Evolutionary conservation across 495 filamentous ascomycete species (phyloP), one percentile per base, ranked within the genome.

Genomic region (Xanthoparmelia taractica): DNA sequence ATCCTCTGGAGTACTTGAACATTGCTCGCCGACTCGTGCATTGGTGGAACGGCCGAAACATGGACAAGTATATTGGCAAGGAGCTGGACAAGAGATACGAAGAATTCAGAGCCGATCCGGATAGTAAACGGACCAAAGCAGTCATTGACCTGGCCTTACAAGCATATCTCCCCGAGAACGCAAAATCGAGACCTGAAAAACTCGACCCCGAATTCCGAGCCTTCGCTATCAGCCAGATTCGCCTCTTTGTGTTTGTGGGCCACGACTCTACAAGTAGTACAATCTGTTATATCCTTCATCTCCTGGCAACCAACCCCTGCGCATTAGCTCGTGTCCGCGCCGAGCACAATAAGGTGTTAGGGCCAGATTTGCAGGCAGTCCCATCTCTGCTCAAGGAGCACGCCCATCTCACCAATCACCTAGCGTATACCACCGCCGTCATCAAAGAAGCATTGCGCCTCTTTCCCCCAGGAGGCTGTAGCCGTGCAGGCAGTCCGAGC

Each of bases 391-490:
- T 83, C 36, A 50, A 63, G 8, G 57, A 65, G 0, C 64, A 75
- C 10, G 75, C 79, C 0, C 54, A 67, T 1, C 65, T 82, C 0
- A 59, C 80, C 33, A 78, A 78, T 60, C 47, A 73, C 18, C 66
- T 78, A 11, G 70, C 75, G 2, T 81, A 77, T 60, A 79, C 79
- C 8, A 48, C 68, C 0, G 80, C 79, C 1, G 71, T 82, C 2
- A 75, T 84, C 64, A 80, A 78, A 64, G 80, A 82, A 64, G 72
- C 76, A 0, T 64, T 82, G 13, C 73, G 79, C 4, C 63, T 82
- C 4, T 79, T 70, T 64, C 72, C 79, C 74, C 78, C 38, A 0
- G 75, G 76, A 0, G 73, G 65, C 8, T 71, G 72, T 13, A 75
- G 72, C 20, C 75, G 79, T 17, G 64, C 73, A 8, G 74, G 71